Base-by-base conservation (phyloP, 202 grass and related monocot species). In the Eragrostis tef region DNA sequence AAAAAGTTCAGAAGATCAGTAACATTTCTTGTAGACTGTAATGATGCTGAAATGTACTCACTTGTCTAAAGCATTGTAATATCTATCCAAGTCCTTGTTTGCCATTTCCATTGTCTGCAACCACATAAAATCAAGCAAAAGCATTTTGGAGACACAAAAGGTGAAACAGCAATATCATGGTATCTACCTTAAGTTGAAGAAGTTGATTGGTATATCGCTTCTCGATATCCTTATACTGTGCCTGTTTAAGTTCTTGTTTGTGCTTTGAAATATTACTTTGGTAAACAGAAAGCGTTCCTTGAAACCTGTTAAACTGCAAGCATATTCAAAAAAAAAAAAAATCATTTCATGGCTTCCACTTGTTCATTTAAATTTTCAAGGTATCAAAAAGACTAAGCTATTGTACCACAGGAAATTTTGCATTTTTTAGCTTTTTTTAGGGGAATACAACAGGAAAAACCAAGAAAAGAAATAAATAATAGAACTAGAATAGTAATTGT, bases 91-190 rank as follows among this genome's bases (percentile, higher is more conserved):
- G 73, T 94, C 94, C 78, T 97, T 97, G 77, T 97, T 97, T 81
- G 94, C 92, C 94, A 97, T 97, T 83, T 97, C 94, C 73, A 88
- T 91, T 84, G 94, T 94, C 94, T 97, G 88, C 64, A 74, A 79
- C 29, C 54, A 86, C 53, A 72, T 71, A 42, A 77, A 73, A 82
- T 61, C 39, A 88, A 84, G 22, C 24, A 89, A 81, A 64, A 73
- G 10, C 2, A 62, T 59, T 29, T 25, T 45, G 54, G 64, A 82
- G 61, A 43, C 49, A 67, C 7, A 61, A 62, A 67, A 89, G 63
- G 20, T 42, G 27, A 72, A 89, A 78, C 16, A 22, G 19, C 72
- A 80, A 50, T 83, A 74, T 45, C 64, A 73, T 63, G 47, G 5
- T 25, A 70, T 81, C 51, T 89, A 94, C 94, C 94, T 97, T 97